These are phyloP conservation scores for Phytopythium kandeliae DNA, from an alignment of 352 stramenopile species.

Conservation along the genomic window DNA sequence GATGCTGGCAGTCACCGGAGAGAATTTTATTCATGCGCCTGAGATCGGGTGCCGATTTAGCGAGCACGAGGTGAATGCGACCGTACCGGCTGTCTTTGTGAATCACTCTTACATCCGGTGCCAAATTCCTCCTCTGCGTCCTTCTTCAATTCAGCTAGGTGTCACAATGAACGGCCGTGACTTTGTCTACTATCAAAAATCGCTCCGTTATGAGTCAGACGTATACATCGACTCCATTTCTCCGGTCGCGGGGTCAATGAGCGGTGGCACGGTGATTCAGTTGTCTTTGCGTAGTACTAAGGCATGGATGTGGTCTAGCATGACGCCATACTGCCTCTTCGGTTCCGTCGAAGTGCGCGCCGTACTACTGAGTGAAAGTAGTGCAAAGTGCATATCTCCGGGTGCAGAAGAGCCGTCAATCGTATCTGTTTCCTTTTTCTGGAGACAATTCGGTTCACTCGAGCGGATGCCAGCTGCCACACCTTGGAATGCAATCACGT, in stretches of 20 bases:
- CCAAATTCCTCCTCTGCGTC: neutral
- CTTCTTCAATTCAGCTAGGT: slow-evolving; percentile 7
- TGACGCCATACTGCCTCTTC: slow-evolving; percentile 30
- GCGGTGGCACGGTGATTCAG: slow-evolving; percentile 26
- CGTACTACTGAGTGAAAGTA: slow-evolving; percentile 9
- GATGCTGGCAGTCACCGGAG: slow-evolving; percentile 18
- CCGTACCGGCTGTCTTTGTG: slow-evolving; percentile 9
- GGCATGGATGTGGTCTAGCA: slow-evolving; percentile 4
- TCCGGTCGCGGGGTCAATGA: slow-evolving; percentile 17
- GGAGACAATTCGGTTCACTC: slow-evolving; percentile 11
- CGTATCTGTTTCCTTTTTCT: slow-evolving; percentile 21
- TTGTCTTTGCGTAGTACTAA: slow-evolving; percentile 12
- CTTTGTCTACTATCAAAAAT: slow-evolving; percentile 14
- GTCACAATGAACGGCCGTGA: slow-evolving; percentile 38
- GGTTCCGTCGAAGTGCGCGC: slow-evolving; percentile 17
- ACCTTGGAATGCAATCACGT: slow-evolving; percentile 9
- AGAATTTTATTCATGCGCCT: slow-evolving; percentile 23
- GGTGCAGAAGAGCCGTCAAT: neutral
- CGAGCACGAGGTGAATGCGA: neutral
- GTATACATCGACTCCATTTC: slow-evolving; percentile 18
- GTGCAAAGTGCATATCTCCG: slow-evolving; percentile 17
- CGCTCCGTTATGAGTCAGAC: slow-evolving; percentile 10
- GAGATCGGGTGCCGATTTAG: slow-evolving; percentile 24
- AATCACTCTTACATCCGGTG: slow-evolving; percentile 12
- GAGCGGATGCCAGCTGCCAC: slow-evolving; percentile 11